Percentiles rank a stretch among this genome's conserved stretches.
Evolutionary conservation across 768 basidiomycete genomes (phyloP).

Genomic region (Russula ochroleuca): DNA sequence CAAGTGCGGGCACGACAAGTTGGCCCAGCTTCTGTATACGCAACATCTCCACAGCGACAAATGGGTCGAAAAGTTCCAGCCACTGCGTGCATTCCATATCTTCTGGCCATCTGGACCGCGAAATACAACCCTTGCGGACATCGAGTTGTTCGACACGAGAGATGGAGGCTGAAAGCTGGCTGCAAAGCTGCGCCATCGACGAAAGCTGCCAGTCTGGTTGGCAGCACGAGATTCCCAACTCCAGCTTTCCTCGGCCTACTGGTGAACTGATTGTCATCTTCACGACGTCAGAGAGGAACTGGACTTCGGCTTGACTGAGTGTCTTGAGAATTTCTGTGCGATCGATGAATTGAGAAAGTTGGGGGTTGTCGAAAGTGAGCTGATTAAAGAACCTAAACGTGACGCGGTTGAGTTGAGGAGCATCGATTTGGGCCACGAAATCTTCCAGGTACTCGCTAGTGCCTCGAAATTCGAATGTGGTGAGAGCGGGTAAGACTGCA

Average conservation of each 20-base stretch:
- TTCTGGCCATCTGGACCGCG: background rate
- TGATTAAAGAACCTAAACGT: background rate
- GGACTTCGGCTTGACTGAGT: background rate
- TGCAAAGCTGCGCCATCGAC: background rate
- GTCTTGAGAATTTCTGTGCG: background rate
- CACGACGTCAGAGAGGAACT: background rate
- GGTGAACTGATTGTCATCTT: too few species aligned
- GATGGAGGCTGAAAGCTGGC: background rate
- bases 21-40: background rate
- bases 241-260: background rate
- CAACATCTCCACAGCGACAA: background rate
- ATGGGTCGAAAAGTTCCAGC: background rate
- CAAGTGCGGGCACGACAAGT: background rate
- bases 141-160: background rate
- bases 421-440: background rate
- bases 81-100: background rate
- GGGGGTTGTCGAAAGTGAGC: background rate
- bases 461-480: background rate
- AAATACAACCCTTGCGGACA: background rate
- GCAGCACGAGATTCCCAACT: background rate
- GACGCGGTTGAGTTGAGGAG: background rate
- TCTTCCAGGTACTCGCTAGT: background rate
- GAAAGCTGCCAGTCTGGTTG: conserved; percentile 7
- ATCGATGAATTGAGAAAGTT: background rate
- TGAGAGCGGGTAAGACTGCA: background rate